Percentiles rank a stretch among this genome's conserved stretches.
Evolutionary conservation across 257 asterid genomes (phyloP).

Genomic region (Phtheirospermum japonicum): DNA sequence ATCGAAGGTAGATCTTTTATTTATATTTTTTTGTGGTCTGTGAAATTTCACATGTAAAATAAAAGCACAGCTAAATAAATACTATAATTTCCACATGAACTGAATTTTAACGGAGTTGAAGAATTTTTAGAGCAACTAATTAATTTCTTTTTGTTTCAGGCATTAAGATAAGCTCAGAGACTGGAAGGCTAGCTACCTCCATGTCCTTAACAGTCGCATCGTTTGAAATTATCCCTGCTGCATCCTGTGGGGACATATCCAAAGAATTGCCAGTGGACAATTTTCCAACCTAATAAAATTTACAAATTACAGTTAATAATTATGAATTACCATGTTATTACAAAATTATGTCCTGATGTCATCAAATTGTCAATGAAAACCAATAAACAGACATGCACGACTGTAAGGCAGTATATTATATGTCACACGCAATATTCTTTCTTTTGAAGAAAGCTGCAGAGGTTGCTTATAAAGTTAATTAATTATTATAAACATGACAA

Average conservation of each 20-base stretch:
- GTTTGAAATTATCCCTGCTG: conserved; percentile 69
- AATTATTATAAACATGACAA: background rate
- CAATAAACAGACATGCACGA: too few species aligned
- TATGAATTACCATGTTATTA: background rate
- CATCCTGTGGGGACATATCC: conserved; percentile 84
- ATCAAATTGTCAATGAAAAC: too few species aligned
- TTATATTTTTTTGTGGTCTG: background rate
- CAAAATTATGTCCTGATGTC: background rate
- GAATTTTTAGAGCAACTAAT: background rate
- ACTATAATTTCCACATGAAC: background rate
- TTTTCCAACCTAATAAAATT: conserved; percentile 61
- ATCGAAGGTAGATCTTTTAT: background rate
- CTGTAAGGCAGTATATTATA: too few species aligned
- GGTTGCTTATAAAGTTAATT: background rate
- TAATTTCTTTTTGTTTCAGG: background rate
- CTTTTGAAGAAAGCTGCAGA: background rate
- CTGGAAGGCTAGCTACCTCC: conserved; percentile 66
- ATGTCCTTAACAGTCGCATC: conserved; percentile 87
- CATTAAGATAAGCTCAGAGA: conserved; percentile 16
- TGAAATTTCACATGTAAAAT: background rate
- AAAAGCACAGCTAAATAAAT: background rate
- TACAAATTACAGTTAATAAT: background rate
- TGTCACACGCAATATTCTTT: background rate
- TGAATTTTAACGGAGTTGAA: background rate
- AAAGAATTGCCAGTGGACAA: conserved; percentile 96